Conservation (phyloP, 208 protist genomes). For the Trypanosoma brucei region DNA sequence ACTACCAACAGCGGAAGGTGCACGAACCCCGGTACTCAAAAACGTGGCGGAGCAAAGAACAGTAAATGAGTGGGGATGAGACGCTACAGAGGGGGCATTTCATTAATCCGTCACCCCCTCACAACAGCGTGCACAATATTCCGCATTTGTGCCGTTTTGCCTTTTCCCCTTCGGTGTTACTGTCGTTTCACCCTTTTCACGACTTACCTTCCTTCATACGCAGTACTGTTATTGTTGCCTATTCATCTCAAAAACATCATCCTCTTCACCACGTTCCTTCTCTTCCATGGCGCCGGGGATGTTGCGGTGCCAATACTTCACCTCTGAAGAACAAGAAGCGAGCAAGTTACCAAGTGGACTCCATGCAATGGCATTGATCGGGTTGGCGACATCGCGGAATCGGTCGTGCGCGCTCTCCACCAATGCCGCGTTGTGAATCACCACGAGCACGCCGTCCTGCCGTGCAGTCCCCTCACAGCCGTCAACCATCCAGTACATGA, state of each 20-base stretch:
- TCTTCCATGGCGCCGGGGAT: slow-evolving; percentile 85
- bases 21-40: too few species aligned
- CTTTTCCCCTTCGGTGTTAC: too few species aligned
- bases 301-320: slow-evolving; percentile 87
- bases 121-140: too few species aligned
- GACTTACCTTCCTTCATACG: too few species aligned
- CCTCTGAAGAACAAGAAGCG: slow-evolving; percentile 67
- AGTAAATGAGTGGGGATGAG: too few species aligned
- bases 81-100: too few species aligned
- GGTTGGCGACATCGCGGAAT: slow-evolving; percentile 77
- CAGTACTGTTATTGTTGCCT: slow-evolving; percentile 6
- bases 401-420: slow-evolving; percentile 76
- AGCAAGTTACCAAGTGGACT: slow-evolving; percentile 79
- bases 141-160: too few species aligned
- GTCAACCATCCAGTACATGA: slow-evolving; percentile 84
- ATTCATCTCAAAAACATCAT: slow-evolving; percentile 62
- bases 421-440: slow-evolving; percentile 46
- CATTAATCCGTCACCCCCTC: too few species aligned
- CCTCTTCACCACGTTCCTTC: slow-evolving; percentile 63
- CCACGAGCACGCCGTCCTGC: slow-evolving; percentile 55
- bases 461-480: slow-evolving; percentile 56
- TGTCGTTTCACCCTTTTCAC: not conserved
- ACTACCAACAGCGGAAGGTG: too few species aligned
- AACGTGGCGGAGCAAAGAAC: too few species aligned
- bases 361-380: slow-evolving; percentile 72